A percentile compares a stretch with the other conserved stretches of the same genome.
phyloP scores from a whole-genome alignment of 2,329 filamentous ascomycete species.

The Cladobotryum protrusum region DNA sequence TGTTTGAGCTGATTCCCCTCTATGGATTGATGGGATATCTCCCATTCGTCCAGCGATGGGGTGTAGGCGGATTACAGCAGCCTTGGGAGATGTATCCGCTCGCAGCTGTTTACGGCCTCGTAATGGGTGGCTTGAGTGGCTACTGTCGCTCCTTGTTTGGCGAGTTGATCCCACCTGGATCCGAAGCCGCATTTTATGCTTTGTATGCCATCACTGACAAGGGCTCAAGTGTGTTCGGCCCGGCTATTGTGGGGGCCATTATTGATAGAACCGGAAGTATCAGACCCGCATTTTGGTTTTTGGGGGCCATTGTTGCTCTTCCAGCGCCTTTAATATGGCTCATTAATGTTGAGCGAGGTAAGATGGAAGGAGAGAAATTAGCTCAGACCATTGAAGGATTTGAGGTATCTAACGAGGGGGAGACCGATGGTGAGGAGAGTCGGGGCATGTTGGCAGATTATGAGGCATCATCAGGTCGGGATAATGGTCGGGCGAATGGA shows the following conservation, averaged over 20 bases:
- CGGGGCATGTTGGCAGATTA: constrained; percentile 16
- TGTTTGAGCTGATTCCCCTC: constrained; percentile 88
- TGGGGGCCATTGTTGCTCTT: constrained; percentile 75
- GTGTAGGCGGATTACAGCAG: constrained; percentile 79
- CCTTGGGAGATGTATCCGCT: constrained; percentile 96
- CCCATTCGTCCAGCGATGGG: constrained; percentile 67
- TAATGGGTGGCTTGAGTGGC: constrained; percentile 84
- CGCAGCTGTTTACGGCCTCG: constrained; percentile 84
- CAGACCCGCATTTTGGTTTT: constrained; percentile 83
- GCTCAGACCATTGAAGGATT: constrained; percentile 54
- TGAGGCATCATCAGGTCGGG: constrained; percentile 3
- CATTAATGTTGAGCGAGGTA: constrained; percentile 77
- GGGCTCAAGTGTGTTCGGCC: constrained; percentile 87
- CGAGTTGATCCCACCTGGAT: constrained; percentile 88
- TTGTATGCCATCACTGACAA: constrained; percentile 98
- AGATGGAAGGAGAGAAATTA: constrained; percentile 59
- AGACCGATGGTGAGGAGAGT: constrained; percentile 20
- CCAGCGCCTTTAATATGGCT: constrained; percentile 80
- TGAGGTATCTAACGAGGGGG: constrained; percentile 24
- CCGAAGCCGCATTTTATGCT: constrained; percentile 92
- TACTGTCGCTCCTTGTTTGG: constrained; percentile 92
- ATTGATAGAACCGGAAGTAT: constrained; percentile 80
- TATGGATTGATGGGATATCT: constrained; percentile 88
- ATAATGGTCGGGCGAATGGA: not conserved
- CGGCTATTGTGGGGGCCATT: constrained; percentile 86